Percentiles rank a stretch among this genome's conserved stretches.
phyloP scores from a whole-genome alignment of 345 rosid species.

The Durio zibethinus region DNA sequence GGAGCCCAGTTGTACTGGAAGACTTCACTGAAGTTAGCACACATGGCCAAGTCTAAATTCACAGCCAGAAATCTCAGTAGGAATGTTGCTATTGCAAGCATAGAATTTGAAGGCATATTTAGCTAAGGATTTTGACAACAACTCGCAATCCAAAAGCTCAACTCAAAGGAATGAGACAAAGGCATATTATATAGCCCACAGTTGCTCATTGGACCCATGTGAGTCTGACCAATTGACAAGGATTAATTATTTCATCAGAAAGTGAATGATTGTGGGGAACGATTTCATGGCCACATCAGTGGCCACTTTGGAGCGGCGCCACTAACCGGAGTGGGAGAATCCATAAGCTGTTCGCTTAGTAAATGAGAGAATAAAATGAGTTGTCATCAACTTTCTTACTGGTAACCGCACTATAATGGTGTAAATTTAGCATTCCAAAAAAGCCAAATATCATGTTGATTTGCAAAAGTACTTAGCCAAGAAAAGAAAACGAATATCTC shows the following conservation, averaged over 20 bases:
- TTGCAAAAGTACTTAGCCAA: background rate
- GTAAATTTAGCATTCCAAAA: background rate
- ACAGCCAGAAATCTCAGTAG: background rate
- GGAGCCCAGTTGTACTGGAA: constrained; percentile 10
- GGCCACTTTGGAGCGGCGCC: constrained; percentile 10
- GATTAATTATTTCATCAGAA: background rate
- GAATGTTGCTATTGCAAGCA: background rate
- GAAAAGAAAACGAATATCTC: background rate
- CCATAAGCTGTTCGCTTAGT: background rate
- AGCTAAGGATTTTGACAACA: background rate
- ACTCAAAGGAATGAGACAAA: background rate
- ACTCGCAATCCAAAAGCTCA: background rate
- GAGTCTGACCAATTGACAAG: background rate
- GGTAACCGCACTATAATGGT: background rate
- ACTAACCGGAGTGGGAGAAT: background rate
- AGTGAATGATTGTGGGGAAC: background rate
- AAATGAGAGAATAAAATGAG: constrained; percentile 1
- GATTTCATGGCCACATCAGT: constrained; percentile 7
- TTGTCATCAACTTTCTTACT: constrained; percentile 15
- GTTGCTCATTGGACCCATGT: background rate
- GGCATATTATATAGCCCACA: background rate
- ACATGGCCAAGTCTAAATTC: background rate
- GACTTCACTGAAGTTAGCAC: background rate
- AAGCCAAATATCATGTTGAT: background rate
- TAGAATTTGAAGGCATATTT: background rate